Conservation (phyloP, 2,329 filamentous ascomycete species). For the Phoma sp. region DNA sequence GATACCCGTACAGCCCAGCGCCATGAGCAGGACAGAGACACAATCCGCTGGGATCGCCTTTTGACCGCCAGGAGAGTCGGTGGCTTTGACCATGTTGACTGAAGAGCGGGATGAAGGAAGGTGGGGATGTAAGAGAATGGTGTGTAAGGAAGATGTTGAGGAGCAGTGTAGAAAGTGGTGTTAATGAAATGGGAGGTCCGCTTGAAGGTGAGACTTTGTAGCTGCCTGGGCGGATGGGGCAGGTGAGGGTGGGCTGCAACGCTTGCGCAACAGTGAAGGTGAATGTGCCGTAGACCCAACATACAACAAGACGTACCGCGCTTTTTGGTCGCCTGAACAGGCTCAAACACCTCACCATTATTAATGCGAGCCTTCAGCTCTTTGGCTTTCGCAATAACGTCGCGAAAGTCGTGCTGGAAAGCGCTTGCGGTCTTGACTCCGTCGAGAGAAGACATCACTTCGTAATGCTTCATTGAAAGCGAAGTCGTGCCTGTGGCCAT, state of each 20-base stretch:
- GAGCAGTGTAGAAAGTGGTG: not conserved
- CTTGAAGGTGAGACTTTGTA: not conserved
- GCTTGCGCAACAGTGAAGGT: constrained; percentile 3
- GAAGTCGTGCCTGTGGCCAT: constrained; percentile 19
- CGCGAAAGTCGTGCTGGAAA: constrained; percentile 30
- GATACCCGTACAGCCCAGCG: constrained; percentile 27
- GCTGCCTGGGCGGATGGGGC: constrained; percentile 4
- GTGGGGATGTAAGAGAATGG: no score
- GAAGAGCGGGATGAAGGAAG: not conserved
- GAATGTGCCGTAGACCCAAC: not conserved
- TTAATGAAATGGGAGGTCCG: not conserved
- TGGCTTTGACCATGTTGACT: constrained; percentile 25
- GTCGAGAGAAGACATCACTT: constrained; percentile 29
- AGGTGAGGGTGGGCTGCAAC: constrained; percentile 1
- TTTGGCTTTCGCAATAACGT: constrained; percentile 21
- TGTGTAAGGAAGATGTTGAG: not conserved
- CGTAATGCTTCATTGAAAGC: constrained; percentile 22
- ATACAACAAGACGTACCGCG: constrained; percentile 22
- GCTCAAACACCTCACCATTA: constrained; percentile 23
- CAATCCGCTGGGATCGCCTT: constrained; percentile 31
- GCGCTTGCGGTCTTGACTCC: constrained; percentile 23
- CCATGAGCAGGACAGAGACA: constrained; percentile 35
- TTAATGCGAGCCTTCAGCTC: constrained; percentile 25
- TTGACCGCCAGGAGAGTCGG: constrained; percentile 6
- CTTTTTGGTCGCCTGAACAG: constrained; percentile 24